phyloP scores from a whole-genome alignment of 2,329 filamentous ascomycete species.

The Diaporthe humulicola region DNA sequence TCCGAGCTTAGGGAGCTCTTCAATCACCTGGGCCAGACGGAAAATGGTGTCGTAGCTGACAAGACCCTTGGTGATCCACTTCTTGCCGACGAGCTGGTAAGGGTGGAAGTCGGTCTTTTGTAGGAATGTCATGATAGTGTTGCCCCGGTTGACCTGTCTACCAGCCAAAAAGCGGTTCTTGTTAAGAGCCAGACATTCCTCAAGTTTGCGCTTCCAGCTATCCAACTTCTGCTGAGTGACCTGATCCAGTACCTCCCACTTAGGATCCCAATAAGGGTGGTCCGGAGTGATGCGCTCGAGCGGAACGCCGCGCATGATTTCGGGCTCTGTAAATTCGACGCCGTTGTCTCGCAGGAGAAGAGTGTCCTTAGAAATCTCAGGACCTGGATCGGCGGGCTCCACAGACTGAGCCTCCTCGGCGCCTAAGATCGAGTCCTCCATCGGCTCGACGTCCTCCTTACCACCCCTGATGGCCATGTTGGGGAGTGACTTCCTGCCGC shows the following conservation, averaged over 20 bases:
- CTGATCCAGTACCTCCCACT: slow-evolving; percentile 62
- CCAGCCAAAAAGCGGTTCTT: slow-evolving; percentile 66
- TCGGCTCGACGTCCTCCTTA: slow-evolving; percentile 28
- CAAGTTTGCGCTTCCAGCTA: slow-evolving; percentile 63
- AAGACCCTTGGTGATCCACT: slow-evolving; percentile 60
- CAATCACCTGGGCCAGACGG: slow-evolving; percentile 63
- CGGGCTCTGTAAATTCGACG: slow-evolving; percentile 62
- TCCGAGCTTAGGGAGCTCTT: slow-evolving; percentile 66
- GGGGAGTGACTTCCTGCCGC: slow-evolving; percentile 35
- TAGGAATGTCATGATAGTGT: slow-evolving; percentile 65
- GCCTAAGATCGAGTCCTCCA: slow-evolving; percentile 36
- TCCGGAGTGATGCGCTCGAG: slow-evolving; percentile 62
- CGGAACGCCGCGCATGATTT: slow-evolving; percentile 66
- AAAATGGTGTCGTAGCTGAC: slow-evolving; percentile 69
- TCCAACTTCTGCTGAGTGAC: slow-evolving; percentile 59
- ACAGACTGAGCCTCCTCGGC: slow-evolving; percentile 33
- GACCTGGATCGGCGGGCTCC: slow-evolving; percentile 38
- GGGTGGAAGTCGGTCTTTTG: slow-evolving; percentile 65
- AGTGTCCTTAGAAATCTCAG: slow-evolving; percentile 60
- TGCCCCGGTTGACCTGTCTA: slow-evolving; percentile 69
- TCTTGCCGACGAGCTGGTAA: slow-evolving; percentile 68
- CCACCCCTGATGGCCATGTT: slow-evolving; percentile 30
- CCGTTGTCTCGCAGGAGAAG: slow-evolving; percentile 64
- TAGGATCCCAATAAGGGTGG: slow-evolving; percentile 69
- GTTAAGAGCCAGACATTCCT: slow-evolving; percentile 53